These are phyloP conservation scores for Jaltomata sinuosa DNA, from an alignment of 257 asterid genomes.

Conservation along the genomic window DNA sequence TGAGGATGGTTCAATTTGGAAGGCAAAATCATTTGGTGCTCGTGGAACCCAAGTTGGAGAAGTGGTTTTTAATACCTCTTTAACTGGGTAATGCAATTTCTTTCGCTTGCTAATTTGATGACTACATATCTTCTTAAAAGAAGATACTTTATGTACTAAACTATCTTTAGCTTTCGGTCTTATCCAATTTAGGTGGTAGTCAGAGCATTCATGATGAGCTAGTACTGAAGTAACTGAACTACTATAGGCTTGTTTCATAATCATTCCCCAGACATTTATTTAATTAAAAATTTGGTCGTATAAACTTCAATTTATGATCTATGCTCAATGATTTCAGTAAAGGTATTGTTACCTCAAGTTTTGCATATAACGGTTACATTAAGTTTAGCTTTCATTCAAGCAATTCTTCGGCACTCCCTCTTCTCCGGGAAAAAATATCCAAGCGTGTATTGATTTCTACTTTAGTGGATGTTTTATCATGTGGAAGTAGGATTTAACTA, in stretches of 20 bases:
- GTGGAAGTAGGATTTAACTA: neutral
- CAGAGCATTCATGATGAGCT: neutral
- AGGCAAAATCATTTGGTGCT: constrained; percentile 93
- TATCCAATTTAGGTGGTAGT: neutral
- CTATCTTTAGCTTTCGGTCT: neutral
- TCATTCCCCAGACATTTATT: neutral
- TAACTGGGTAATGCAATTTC: constrained; percentile 57
- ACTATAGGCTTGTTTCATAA: neutral
- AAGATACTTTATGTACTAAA: neutral
- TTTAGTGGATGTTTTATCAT: neutral
- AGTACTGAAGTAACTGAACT: neutral
- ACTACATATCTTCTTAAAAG: neutral
- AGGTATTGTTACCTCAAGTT: neutral
- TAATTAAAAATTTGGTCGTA: neutral
- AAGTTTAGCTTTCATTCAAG: neutral
- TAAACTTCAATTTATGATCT: neutral
- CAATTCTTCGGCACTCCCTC: neutral
- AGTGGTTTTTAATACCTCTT: constrained; percentile 91
- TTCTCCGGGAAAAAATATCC: neutral
- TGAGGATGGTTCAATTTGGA: constrained; percentile 92
- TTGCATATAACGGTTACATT: neutral
- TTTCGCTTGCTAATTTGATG: neutral
- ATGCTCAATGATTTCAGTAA: neutral
- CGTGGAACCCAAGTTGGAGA: constrained; percentile 97
- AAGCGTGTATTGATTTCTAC: neutral